Conservation (phyloP, 2,329 filamentous ascomycete genomes). For the Colletotrichum limetticola region DNA sequence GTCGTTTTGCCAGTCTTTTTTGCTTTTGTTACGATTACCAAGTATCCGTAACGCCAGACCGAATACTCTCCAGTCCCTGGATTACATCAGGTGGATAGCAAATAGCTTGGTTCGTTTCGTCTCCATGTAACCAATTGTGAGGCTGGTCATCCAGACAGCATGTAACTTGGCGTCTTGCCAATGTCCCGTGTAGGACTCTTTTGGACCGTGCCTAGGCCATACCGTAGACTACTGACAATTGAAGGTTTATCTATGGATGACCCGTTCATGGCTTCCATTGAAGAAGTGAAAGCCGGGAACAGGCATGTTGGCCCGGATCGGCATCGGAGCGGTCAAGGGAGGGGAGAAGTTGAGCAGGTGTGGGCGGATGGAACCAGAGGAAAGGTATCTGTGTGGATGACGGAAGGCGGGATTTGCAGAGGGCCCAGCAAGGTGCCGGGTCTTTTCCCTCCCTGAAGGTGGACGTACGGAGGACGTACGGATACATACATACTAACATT, state of each 20-base stretch:
- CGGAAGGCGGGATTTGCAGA: constrained; percentile 13
- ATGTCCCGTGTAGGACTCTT: neutral
- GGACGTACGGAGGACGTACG: no score
- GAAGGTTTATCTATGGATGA: neutral
- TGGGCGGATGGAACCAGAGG: neutral
- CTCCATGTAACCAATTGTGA: neutral
- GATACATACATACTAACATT: no score
- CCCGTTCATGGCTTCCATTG: neutral
- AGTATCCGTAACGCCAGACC: neutral
- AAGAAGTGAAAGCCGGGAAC: neutral
- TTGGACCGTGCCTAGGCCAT: neutral
- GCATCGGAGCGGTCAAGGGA: neutral
- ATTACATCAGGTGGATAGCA: neutral
- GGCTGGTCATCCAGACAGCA: neutral
- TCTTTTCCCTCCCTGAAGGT: neutral
- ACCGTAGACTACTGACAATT: no score
- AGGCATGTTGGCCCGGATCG: neutral
- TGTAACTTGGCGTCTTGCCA: neutral
- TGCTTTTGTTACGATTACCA: neutral
- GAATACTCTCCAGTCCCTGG: neutral
- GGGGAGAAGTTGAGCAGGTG: neutral
- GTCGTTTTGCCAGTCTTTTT: neutral
- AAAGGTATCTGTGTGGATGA: constrained; percentile 2
- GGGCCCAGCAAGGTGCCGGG: constrained; percentile 16
- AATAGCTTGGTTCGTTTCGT: neutral